A percentile compares a stretch with the other conserved stretches of the same genome.
phyloP scores from a whole-genome alignment of 257 asterid species.

The Solanum clarkiae region DNA sequence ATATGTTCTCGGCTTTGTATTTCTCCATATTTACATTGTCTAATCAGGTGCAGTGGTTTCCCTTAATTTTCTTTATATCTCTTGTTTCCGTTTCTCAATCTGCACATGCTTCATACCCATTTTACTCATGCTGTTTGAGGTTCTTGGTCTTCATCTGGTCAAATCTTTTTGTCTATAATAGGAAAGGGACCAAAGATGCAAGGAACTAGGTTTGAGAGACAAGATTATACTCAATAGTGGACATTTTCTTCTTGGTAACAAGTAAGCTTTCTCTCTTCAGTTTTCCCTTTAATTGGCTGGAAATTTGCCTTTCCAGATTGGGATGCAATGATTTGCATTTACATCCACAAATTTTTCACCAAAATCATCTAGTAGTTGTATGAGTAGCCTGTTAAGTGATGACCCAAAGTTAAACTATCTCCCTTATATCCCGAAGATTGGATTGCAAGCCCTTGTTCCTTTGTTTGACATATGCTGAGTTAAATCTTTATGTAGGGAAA shows the following conservation, averaged over 20 bases:
- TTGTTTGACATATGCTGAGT: no score
- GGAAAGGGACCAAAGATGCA: constrained; percentile 97
- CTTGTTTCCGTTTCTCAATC: constrained; percentile 1
- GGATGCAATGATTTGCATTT: no score
- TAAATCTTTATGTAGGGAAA: no score
- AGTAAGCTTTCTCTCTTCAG: constrained; percentile 33
- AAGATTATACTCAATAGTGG: constrained; percentile 97
- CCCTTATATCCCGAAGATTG: no score
- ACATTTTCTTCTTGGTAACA: constrained; percentile 85
- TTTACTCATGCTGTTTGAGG: not conserved
- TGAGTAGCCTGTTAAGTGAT: no score
- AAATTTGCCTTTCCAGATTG: no score
- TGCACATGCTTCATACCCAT: not conserved
- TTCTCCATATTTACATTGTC: not conserved
- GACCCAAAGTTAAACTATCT: no score
- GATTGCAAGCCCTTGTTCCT: no score
- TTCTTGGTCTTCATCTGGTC: not conserved
- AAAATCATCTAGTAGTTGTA: no score
- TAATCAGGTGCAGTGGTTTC: not conserved
- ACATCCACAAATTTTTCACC: no score
- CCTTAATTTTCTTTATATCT: not conserved
- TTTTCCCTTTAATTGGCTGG: not conserved
- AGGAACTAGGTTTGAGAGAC: constrained; percentile 90
- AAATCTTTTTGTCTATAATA: constrained; percentile 7
- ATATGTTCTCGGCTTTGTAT: not conserved